phyloP scores from a whole-genome alignment of 306 rosid genomes.

The Carpinus viminea region DNA sequence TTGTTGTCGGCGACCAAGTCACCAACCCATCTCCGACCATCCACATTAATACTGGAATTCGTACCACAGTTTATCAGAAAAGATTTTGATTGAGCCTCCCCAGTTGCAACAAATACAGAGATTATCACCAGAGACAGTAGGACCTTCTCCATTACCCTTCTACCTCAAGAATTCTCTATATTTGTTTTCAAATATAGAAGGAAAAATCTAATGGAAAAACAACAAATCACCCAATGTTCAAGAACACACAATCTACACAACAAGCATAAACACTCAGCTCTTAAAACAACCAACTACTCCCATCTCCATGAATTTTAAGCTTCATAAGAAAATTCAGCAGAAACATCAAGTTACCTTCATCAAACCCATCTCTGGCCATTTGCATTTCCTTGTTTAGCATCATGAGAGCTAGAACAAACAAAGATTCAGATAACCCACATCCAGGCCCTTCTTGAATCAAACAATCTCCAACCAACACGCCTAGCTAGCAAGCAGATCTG shows the following conservation, averaged over 20 bases:
- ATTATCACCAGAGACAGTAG: conserved; percentile 40
- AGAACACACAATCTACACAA: conserved; percentile 17
- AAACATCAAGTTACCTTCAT: conserved; percentile 39
- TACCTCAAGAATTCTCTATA: conserved; percentile 19
- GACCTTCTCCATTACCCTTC: conserved; percentile 48
- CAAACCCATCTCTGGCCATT: conserved; percentile 27
- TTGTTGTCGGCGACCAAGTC: conserved; percentile 56
- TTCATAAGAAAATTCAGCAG: conserved; percentile 24
- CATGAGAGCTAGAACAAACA: conserved; percentile 16
- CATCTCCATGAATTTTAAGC: conserved; percentile 30
- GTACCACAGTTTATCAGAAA: conserved; percentile 78
- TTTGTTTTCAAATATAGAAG: conserved; percentile 20
- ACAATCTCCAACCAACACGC: conserved; percentile 26
- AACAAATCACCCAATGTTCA: conserved; percentile 20
- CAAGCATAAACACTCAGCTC: conserved; percentile 31
- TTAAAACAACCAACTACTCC: conserved; percentile 28
- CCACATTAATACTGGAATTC: conserved; percentile 63
- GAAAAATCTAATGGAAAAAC: conserved; percentile 15
- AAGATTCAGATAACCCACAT: conserved; percentile 35
- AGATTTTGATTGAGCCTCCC: conserved; percentile 58
- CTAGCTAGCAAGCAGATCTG: conserved; percentile 53
- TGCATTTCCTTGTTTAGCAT: conserved; percentile 26
- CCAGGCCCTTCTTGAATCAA: conserved; percentile 25
- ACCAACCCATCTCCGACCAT: conserved; percentile 87
- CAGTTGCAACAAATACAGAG: conserved; percentile 33